phyloP scores from a whole-genome alignment of 2,329 filamentous ascomycete genomes.

The Elsinoe fawcettii region DNA sequence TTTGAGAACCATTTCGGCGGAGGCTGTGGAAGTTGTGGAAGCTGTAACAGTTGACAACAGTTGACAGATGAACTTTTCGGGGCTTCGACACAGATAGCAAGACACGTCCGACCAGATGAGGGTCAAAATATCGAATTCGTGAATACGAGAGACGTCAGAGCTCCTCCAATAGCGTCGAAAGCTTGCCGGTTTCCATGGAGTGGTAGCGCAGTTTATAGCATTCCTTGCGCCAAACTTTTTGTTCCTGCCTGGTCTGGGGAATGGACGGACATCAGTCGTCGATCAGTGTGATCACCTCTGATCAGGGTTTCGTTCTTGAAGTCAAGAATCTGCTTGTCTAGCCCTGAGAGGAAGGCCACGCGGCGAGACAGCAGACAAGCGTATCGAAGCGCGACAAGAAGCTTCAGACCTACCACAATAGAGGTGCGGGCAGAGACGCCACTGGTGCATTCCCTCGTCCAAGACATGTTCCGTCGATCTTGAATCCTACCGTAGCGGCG shows the following conservation, averaged over 20 bases:
- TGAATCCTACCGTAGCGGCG: not conserved
- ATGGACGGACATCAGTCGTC: not conserved
- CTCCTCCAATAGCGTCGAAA: not conserved
- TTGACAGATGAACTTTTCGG: not conserved
- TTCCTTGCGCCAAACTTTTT: conserved; percentile 6
- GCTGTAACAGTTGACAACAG: not conserved
- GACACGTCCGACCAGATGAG: not conserved
- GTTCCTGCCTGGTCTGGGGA: not conserved
- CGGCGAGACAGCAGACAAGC: not conserved
- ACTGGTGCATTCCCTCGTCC: not conserved
- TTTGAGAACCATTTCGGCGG: not conserved
- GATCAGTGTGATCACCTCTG: conserved; percentile 3
- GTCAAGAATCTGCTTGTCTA: not conserved
- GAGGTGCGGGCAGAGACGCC: conserved; percentile 9
- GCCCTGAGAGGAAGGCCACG: conserved; percentile 10
- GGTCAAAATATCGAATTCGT: not conserved
- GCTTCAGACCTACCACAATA: conserved; percentile 2
- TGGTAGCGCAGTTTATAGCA: conserved; percentile 11
- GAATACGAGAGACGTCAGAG: conserved; percentile 7
- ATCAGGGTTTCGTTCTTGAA: not conserved
- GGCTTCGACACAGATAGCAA: not conserved
- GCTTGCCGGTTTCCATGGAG: conserved; percentile 1
- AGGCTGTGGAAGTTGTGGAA: not conserved
- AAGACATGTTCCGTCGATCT: conserved; percentile 6
- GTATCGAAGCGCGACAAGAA: not conserved